Percentiles rank a stretch among this genome's conserved stretches.
phyloP scores from a whole-genome alignment of 257 asterid species.

The Solanum etuberosum region DNA sequence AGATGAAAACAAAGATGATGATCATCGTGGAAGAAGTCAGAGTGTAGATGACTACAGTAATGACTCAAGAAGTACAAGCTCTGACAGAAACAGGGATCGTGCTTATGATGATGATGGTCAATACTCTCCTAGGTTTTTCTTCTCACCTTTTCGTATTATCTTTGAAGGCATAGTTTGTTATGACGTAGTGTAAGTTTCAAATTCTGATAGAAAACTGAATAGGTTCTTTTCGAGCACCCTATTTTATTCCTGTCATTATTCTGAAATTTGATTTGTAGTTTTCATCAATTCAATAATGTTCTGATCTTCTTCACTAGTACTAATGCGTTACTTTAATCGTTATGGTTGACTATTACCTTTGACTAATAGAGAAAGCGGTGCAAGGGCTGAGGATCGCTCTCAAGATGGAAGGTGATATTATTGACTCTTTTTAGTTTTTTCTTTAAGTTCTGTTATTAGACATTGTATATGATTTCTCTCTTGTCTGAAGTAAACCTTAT shows the following conservation, averaged over 20 bases:
- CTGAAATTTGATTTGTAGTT: background rate
- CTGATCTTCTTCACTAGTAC: background rate
- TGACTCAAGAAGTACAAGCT: slow-evolving; percentile 84
- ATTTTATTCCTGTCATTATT: background rate
- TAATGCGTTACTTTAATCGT: background rate
- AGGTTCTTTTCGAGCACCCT: background rate
- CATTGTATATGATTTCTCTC: background rate
- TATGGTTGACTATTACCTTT: background rate
- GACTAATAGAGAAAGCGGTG: slow-evolving; percentile 54
- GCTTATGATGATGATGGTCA: slow-evolving; percentile 75
- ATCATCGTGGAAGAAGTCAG: slow-evolving; percentile 53
- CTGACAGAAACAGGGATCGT: slow-evolving; percentile 48
- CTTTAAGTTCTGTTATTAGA: background rate
- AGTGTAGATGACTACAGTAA: slow-evolving; percentile 41
- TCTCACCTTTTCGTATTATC: background rate
- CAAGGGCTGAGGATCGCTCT: slow-evolving; percentile 59
- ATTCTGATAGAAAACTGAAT: background rate
- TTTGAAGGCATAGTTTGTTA: background rate
- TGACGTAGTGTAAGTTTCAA: background rate
- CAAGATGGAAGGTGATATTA: slow-evolving; percentile 74
- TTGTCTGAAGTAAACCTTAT: background rate
- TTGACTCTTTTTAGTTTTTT: background rate
- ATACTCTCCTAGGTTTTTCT: slow-evolving; percentile 65
- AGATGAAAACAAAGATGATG: slow-evolving; percentile 65
- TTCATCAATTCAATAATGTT: background rate